Conservation (phyloP, 2,329 filamentous ascomycete genomes). For the Trichoderma sp. region DNA sequence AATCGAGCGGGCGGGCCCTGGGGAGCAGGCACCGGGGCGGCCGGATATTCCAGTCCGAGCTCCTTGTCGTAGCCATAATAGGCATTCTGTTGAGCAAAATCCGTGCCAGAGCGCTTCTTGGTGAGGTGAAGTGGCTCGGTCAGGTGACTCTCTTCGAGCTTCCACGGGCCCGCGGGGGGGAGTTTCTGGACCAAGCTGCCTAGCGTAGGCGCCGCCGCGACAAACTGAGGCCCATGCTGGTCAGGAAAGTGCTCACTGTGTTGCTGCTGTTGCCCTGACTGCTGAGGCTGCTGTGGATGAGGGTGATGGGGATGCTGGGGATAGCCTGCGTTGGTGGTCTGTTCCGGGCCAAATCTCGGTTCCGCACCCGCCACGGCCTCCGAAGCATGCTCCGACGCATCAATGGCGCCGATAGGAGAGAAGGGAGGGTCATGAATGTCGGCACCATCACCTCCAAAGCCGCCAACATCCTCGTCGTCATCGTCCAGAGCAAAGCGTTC, state of each 20-base stretch:
- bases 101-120: slow-evolving; percentile 41
- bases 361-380: not conserved
- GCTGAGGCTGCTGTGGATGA: not conserved
- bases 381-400: not conserved
- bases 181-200: slow-evolving; percentile 47
- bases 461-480: slow-evolving; percentile 44
- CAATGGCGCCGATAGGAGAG: slow-evolving; percentile 7
- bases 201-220: slow-evolving; percentile 28
- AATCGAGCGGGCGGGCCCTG: slow-evolving; percentile 34
- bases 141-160: slow-evolving; percentile 57
- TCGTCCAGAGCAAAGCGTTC: slow-evolving; percentile 40
- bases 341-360: slow-evolving; percentile 2
- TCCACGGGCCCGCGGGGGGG: slow-evolving; percentile 53
- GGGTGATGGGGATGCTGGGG: not conserved
- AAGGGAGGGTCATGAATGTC: not conserved
- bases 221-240: not conserved
- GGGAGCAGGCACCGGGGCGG: slow-evolving; percentile 28
- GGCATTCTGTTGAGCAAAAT: slow-evolving; percentile 37
- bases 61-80: slow-evolving; percentile 56
- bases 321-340: slow-evolving; percentile 4
- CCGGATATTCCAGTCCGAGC: slow-evolving; percentile 43
- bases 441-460: slow-evolving; percentile 26
- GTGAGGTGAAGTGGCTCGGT: slow-evolving; percentile 51
- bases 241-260: not conserved
- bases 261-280: not conserved